Conservation (phyloP, 768 basidiomycete genomes). For the Hemileccinum impolitum region DNA sequence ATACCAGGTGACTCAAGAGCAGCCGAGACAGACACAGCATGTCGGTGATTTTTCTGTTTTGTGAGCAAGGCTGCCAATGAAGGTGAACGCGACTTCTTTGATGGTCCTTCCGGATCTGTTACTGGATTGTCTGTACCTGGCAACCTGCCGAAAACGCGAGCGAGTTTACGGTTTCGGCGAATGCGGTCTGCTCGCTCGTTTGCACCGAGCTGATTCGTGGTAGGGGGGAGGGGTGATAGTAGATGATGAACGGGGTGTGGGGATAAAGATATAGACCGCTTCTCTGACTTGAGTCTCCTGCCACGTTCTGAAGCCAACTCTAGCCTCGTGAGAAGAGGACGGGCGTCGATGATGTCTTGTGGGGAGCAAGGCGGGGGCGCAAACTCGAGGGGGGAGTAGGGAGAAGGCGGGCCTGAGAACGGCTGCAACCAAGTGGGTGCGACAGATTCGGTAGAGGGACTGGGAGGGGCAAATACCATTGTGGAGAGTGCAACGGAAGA, state of each 20-base stretch:
- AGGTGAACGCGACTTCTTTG: slow-evolving; percentile 24
- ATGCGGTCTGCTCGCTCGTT: slow-evolving; percentile 70
- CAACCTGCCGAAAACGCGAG: slow-evolving; percentile 74
- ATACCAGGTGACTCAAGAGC: slow-evolving; percentile 17
- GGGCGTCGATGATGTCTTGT: slow-evolving; percentile 26
- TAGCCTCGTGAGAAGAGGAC: slow-evolving; percentile 44
- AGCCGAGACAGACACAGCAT: slow-evolving; percentile 31
- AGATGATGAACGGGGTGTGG: slow-evolving; percentile 16
- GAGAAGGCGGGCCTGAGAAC: slow-evolving; percentile 24
- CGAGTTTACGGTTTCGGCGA: slow-evolving; percentile 70
- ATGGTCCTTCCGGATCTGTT: slow-evolving; percentile 26
- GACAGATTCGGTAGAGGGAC: slow-evolving; percentile 14
- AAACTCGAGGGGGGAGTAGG: slow-evolving; percentile 32
- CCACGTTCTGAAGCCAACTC: slow-evolving; percentile 44
- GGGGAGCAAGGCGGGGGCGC: slow-evolving; percentile 17
- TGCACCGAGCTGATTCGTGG: slow-evolving; percentile 62
- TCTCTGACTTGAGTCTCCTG: slow-evolving; percentile 16
- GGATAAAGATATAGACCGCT: slow-evolving; percentile 30
- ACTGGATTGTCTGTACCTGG: slow-evolving; percentile 44
- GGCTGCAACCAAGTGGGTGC: slow-evolving; percentile 12
- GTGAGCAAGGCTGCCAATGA: slow-evolving; percentile 27
- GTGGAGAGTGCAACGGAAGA: slow-evolving; percentile 23
- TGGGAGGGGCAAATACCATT: slow-evolving; percentile 31
- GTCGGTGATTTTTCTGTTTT: slow-evolving; percentile 30
- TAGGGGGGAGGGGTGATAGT: slow-evolving; percentile 46